Percentiles rank a stretch among this genome's conserved stretches.
Conservation (phyloP, 2,329 filamentous ascomycete genomes). For the Ophiocordyceps australis region DNA sequence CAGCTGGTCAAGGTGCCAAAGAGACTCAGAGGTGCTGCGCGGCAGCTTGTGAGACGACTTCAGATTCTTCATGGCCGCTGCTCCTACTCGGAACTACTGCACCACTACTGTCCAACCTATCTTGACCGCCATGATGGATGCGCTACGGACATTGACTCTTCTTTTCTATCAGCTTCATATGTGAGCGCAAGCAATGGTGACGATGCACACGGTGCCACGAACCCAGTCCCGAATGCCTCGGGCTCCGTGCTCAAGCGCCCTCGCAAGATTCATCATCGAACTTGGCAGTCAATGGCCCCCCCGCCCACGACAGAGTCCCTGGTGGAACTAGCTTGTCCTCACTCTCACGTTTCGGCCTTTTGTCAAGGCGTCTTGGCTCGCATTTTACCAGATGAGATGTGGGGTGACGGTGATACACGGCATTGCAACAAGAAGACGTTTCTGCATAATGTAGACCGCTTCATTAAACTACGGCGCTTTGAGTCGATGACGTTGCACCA, state of each 20-base stretch:
- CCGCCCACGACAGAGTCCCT: conserved; percentile 21
- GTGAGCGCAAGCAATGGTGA: too few species aligned
- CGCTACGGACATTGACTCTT: too few species aligned
- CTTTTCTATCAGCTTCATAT: too few species aligned
- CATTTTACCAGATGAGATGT: conserved; percentile 59
- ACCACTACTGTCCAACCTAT: conserved; percentile 56
- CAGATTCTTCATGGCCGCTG: conserved; percentile 57
- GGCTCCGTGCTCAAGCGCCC: background rate
- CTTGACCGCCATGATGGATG: conserved; percentile 12
- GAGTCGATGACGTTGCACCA: conserved; percentile 70
- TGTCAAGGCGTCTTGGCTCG: conserved; percentile 59
- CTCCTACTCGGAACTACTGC: conserved; percentile 60
- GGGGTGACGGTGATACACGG: conserved; percentile 39
- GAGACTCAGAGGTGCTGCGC: conserved; percentile 44
- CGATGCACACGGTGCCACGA: too few species aligned
- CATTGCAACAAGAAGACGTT: conserved; percentile 42
- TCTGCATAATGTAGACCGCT: conserved; percentile 54
- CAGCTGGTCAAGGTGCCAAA: conserved; percentile 31
- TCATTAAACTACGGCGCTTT: conserved; percentile 61
- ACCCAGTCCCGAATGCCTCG: background rate
- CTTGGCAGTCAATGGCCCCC: conserved; percentile 1
- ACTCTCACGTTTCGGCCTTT: conserved; percentile 62
- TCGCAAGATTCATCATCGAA: conserved; percentile 1
- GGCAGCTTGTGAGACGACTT: conserved; percentile 45
- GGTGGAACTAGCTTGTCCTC: conserved; percentile 49